Evolutionary conservation across 1,284 basidiomycete species (phyloP).

Genomic region (Rhizoctonia solani): DNA sequence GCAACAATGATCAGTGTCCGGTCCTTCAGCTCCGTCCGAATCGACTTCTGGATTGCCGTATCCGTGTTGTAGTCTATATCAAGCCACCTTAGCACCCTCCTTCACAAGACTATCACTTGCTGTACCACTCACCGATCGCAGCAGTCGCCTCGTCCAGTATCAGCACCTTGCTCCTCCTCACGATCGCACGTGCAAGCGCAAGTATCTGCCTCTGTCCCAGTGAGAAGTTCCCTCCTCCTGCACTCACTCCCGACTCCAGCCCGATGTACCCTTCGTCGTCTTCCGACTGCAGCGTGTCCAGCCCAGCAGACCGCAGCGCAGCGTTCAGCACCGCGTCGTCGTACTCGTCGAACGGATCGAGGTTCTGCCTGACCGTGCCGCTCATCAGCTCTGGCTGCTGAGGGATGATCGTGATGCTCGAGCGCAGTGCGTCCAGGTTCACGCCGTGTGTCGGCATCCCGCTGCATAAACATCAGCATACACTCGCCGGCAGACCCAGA

Average conservation of each 20-base stretch:
- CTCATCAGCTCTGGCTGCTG: slow-evolving; percentile 68
- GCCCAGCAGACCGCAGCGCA: slow-evolving; percentile 52
- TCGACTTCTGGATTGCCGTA: slow-evolving; percentile 59
- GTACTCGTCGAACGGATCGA: too few relatives aligned
- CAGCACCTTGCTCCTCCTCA: too few relatives aligned
- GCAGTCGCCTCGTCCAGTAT: too few relatives aligned
- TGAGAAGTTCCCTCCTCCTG: slow-evolving; percentile 41
- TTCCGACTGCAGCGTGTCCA: slow-evolving; percentile 41
- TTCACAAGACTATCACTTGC: background rate
- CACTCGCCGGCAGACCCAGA: background rate
- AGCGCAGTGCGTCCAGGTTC: slow-evolving; percentile 64
- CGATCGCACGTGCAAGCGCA: too few relatives aligned
- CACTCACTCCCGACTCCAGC: slow-evolving; percentile 52
- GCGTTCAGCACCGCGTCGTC: slow-evolving; percentile 56
- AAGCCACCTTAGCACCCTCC: background rate
- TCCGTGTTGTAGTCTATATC: slow-evolving; percentile 45
- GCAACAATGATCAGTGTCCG: slow-evolving; percentile 69
- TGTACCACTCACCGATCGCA: slow-evolving; percentile 44
- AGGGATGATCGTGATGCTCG: slow-evolving; percentile 52
- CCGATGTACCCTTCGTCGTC: slow-evolving; percentile 49
- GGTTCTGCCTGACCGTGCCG: too few relatives aligned
- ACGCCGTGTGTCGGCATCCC: slow-evolving; percentile 48
- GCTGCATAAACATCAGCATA: background rate
- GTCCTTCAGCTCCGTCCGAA: slow-evolving; percentile 60
- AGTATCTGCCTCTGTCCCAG: too few relatives aligned